Evolutionary conservation across 2,329 filamentous ascomycete species (phyloP).

Genomic region (Pseudogymnoascus sp.): DNA sequence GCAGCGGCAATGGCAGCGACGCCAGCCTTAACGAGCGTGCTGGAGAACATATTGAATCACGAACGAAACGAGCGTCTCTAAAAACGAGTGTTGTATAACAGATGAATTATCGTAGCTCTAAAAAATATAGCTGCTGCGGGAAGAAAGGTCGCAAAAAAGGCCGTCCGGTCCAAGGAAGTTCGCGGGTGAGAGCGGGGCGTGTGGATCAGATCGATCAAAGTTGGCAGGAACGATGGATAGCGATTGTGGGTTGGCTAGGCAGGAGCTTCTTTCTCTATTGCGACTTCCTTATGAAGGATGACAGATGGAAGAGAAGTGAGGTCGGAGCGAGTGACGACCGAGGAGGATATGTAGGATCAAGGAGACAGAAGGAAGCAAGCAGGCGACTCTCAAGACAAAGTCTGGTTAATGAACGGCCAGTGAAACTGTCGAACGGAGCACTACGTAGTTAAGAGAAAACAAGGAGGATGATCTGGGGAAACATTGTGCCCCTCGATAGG

Average conservation of each 20-base stretch:
- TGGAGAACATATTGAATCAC: conserved; percentile 21
- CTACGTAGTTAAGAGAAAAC: conserved; percentile 1
- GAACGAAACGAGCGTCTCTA: not conserved
- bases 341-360: not conserved
- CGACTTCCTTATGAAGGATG: not conserved
- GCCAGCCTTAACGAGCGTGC: conserved; percentile 17
- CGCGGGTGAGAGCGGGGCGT: not conserved
- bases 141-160: not conserved
- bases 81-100: not conserved
- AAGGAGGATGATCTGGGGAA: not conserved
- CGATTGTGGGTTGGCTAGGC: not conserved
- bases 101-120: not conserved
- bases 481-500: not conserved
- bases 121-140: not conserved
- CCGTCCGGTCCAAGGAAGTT: not conserved
- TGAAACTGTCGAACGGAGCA: not conserved
- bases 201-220: not conserved
- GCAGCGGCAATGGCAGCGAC: conserved; percentile 22
- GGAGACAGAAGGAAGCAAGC: not conserved
- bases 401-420: not conserved
- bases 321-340: not conserved
- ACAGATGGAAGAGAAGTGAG: not conserved
- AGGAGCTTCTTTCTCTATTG: not conserved
- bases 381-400: not conserved
- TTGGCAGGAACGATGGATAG: not conserved